Percentiles rank a stretch among this genome's conserved stretches.
phyloP scores from a whole-genome alignment of 1,284 basidiomycete species.

The Apiotrichum montevideense region DNA sequence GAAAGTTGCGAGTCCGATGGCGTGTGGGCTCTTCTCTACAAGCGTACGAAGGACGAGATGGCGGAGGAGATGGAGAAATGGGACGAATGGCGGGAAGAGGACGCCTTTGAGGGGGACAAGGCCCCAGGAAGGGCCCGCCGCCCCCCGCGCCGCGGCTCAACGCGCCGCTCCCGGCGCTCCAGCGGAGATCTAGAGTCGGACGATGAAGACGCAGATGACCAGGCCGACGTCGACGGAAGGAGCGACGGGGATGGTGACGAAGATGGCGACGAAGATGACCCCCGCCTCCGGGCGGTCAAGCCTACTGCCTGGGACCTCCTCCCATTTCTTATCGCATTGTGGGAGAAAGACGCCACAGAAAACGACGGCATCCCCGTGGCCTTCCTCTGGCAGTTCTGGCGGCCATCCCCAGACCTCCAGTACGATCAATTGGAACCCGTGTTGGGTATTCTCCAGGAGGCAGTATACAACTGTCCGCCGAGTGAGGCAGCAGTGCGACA shows the following conservation, averaged over 20 bases:
- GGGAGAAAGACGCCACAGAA: conserved; percentile 22
- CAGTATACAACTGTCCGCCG: background rate
- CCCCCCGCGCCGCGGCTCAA: background rate
- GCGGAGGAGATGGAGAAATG: conserved; percentile 15
- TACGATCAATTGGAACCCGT: conserved; percentile 19
- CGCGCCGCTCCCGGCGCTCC: no score
- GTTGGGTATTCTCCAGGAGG: conserved; percentile 15
- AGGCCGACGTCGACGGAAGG: background rate
- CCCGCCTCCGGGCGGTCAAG: background rate
- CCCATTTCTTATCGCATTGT: conserved; percentile 26
- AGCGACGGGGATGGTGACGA: background rate
- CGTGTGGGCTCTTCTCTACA: conserved; percentile 27
- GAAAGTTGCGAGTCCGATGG: conserved; percentile 16
- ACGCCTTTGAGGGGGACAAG: background rate
- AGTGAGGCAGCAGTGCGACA: conserved; percentile 2
- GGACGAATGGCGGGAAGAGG: background rate
- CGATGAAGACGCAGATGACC: no score
- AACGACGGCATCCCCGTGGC: background rate
- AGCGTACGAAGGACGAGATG: conserved; percentile 3
- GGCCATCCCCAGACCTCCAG: conserved; percentile 15
- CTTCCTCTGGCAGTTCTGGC: conserved; percentile 26
- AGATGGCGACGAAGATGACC: background rate
- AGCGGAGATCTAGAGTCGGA: no score
- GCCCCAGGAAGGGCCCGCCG: background rate
- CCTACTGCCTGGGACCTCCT: conserved; percentile 29